Conservation (phyloP, 139 green algal genomes). For the Eudorina sp. region DNA sequence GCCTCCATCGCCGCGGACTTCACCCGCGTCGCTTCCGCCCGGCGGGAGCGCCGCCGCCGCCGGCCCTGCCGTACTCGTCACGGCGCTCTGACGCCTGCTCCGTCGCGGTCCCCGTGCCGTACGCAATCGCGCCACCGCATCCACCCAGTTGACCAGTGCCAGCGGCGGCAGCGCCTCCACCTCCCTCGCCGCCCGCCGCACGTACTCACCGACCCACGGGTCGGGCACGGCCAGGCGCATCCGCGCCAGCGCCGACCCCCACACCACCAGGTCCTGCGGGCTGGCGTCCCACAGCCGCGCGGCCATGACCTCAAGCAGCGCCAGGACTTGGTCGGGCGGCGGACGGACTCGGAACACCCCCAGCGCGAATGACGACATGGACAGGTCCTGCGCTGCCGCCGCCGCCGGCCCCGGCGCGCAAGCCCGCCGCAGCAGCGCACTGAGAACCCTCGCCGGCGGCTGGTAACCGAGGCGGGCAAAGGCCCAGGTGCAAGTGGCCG, state of each 20-base stretch:
- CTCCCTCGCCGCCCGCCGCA: background rate
- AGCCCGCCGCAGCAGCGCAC: background rate
- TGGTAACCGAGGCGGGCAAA: slow-evolving; percentile 15
- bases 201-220: background rate
- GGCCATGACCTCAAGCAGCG: slow-evolving; percentile 5
- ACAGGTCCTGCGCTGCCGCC: slow-evolving; percentile 21
- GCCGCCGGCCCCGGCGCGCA: background rate
- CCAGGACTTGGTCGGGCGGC: background rate
- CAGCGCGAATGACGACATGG: slow-evolving; percentile 19
- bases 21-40: background rate
- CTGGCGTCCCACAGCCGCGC: background rate
- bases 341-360: background rate
- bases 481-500: slow-evolving; percentile 28
- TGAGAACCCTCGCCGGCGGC: background rate
- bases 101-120: background rate
- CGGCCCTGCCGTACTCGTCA: too few species aligned
- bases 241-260: background rate
- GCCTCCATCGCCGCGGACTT: background rate
- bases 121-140: background rate
- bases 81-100: background rate
- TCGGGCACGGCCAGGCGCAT: slow-evolving; percentile 26
- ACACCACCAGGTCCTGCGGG: slow-evolving; percentile 35
- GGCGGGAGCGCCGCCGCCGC: background rate
- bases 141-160: slow-evolving; percentile 29
- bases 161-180: background rate